Evolutionary conservation across 139 green algal genomes (phyloP).

Genomic region (Picochlorum sp.): DNA sequence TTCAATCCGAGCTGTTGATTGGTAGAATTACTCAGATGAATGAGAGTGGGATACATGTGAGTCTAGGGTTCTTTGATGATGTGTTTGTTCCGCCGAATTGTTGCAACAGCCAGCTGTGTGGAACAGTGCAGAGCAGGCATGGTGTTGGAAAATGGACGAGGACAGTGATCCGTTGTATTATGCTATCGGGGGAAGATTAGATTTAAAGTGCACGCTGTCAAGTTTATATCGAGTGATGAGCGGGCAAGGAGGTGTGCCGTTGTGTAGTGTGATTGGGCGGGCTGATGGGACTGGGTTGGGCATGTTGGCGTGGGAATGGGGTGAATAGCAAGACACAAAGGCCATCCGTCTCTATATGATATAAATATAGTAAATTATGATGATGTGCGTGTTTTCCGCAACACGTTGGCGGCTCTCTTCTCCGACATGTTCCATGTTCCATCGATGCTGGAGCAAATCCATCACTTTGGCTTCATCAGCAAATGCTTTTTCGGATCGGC

Average conservation of each 20-base stretch:
- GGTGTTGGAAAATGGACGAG: constrained; percentile 21
- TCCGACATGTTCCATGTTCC: constrained; percentile 55
- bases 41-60: constrained; percentile 54
- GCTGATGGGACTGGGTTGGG: constrained; percentile 25
- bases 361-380: too few species aligned
- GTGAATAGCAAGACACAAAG: not conserved
- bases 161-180: constrained; percentile 27
- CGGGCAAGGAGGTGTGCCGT: constrained; percentile 8
- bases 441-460: constrained; percentile 55
- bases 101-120: constrained; percentile 58
- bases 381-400: constrained; percentile 14
- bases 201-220: constrained; percentile 23
- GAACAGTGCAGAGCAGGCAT: constrained; percentile 18
- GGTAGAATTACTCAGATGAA: constrained; percentile 60
- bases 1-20: constrained; percentile 72
- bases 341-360: too few species aligned
- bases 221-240: constrained; percentile 11
- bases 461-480: constrained; percentile 56
- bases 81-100: constrained; percentile 65
- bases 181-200: constrained; percentile 13
- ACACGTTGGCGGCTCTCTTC: constrained; percentile 36
- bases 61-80: constrained; percentile 88
- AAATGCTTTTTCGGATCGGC: constrained; percentile 61
- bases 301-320: constrained; percentile 28
- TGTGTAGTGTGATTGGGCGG: constrained; percentile 21